Base-by-base conservation (phyloP, 495 filamentous ascomycete genomes). In the Cercophora newfieldiana region DNA sequence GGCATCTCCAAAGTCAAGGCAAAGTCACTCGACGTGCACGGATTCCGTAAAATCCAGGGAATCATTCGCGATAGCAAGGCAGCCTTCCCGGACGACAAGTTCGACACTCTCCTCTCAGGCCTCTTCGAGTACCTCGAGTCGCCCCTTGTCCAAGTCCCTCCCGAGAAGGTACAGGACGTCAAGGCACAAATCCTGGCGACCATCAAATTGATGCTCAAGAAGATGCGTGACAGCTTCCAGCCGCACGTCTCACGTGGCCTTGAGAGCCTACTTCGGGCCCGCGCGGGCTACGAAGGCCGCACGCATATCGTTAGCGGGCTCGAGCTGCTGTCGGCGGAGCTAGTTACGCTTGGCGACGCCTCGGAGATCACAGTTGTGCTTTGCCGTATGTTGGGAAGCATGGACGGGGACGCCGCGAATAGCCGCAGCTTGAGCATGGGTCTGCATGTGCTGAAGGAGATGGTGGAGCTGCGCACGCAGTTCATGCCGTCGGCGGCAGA, bases 121-220 rank as follows among this genome's bases (percentile, higher is more conserved):
- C 79, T 97, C 7, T 83, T 97, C 25, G 87, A 90, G 58, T 94
- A 90, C 71, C 85, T 97, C 31, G 88, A 92, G 77, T 79, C 81
- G 3, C 75, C 85, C 28, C 69, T 82, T 51, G 24, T 58, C 56
- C 71, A 79, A 64, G 60, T 84, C 47, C 61, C 82, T 29, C 68
- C 85, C 3, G 82, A 80, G 56, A 90, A 89, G 72, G 80, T 83
- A 0, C 83, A 86, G 60, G 92, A 96, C 61, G 84, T 94, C 62
- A 93, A 94, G 75, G 89, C 91, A 7, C 94, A 97, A 74, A 89
- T 91, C 7, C 80, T 97, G 21, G 83, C 89, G 2, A 93, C 93
- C 1, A 86, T 97, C 67, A 90, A 91, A 62, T 82, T 91, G 22
- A 84, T 97, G 68, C 84, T 95, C 50, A 83, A 84, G 59, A 84